Evolutionary conservation across 768 basidiomycete genomes (phyloP).

Genomic region (Psilocybe cyanescens): DNA sequence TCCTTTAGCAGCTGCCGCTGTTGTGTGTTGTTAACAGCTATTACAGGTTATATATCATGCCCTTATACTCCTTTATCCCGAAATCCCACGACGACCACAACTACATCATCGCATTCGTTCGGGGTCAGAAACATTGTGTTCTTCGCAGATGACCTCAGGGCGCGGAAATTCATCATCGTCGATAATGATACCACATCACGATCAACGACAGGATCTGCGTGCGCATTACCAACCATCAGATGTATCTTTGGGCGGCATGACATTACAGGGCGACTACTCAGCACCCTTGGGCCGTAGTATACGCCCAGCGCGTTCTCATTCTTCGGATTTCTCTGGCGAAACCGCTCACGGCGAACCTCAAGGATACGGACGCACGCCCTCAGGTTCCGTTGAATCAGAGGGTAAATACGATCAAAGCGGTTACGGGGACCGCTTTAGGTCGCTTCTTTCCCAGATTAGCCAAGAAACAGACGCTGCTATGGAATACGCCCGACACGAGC

Average conservation of each 20-base stretch:
- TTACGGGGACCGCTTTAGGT: constrained; percentile 55
- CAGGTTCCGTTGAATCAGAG: constrained; percentile 14
- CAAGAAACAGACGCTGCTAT: constrained; percentile 57
- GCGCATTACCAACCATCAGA: constrained; percentile 23
- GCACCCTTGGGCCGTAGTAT: constrained; percentile 19
- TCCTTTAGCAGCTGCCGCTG: constrained; percentile 13
- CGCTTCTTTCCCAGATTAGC: constrained; percentile 51
- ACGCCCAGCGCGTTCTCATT: constrained; percentile 24
- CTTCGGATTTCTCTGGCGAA: constrained; percentile 27
- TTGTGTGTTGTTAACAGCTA: not conserved
- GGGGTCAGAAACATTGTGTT: constrained; percentile 16
- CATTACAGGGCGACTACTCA: constrained; percentile 18
- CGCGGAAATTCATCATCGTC: constrained; percentile 2
- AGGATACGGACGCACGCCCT: constrained; percentile 5
- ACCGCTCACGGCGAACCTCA: constrained; percentile 17
- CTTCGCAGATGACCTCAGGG: constrained; percentile 7
- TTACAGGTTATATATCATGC: constrained; percentile 21
- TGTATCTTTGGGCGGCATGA: constrained; percentile 19
- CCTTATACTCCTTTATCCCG: constrained; percentile 18
- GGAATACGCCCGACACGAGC: constrained; percentile 36
- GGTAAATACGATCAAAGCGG: constrained; percentile 40
- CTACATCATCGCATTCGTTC: constrained; percentile 24
- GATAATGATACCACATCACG: constrained; percentile 11
- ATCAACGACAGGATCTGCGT: constrained; percentile 11
- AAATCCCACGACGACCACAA: constrained; percentile 11